phyloP scores from a whole-genome alignment of 2,329 filamentous ascomycete species.

The Eutypella sp. region DNA sequence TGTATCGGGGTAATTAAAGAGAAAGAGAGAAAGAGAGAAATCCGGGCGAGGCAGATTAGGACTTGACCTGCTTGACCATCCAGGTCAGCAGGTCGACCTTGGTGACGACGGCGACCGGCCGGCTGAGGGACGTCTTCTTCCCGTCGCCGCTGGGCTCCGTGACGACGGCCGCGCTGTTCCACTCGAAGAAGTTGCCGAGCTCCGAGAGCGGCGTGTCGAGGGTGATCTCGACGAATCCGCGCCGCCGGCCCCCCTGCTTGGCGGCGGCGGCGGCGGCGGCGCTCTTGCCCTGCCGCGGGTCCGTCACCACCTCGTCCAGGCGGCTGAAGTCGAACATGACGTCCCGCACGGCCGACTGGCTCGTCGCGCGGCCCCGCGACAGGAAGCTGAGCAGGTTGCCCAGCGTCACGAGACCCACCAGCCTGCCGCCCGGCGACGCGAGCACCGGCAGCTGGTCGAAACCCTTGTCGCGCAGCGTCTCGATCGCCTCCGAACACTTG shows the following conservation, averaged over 20 bases:
- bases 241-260: constrained; percentile 34
- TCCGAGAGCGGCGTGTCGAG: constrained; percentile 78
- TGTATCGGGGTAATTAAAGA: no score
- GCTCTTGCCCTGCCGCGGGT: constrained; percentile 53
- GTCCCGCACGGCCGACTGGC: constrained; percentile 68
- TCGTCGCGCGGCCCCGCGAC: constrained; percentile 72
- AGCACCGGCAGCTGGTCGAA: constrained; percentile 97
- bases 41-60: constrained; percentile 4
- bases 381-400: constrained; percentile 92
- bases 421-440: constrained; percentile 58
- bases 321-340: constrained; percentile 97
- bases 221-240: constrained; percentile 91
- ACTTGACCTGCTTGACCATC: constrained; percentile 66
- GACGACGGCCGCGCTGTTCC: constrained; percentile 94
- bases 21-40: constrained; percentile 4
- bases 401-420: constrained; percentile 89
- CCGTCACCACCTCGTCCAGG: constrained; percentile 85
- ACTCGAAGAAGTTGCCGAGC: constrained; percentile 91
- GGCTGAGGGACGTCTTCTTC: constrained; percentile 49
- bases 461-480: constrained; percentile 96
- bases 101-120: constrained; percentile 85
- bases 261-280: constrained; percentile 41
- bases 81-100: constrained; percentile 94
- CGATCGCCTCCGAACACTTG: constrained; percentile 80
- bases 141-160: constrained; percentile 63